Evolutionary conservation across 2,329 filamentous ascomycete species (phyloP), one percentile per base, ranked within the genome.

Genomic region (Alternaria novae-zelandiae): DNA sequence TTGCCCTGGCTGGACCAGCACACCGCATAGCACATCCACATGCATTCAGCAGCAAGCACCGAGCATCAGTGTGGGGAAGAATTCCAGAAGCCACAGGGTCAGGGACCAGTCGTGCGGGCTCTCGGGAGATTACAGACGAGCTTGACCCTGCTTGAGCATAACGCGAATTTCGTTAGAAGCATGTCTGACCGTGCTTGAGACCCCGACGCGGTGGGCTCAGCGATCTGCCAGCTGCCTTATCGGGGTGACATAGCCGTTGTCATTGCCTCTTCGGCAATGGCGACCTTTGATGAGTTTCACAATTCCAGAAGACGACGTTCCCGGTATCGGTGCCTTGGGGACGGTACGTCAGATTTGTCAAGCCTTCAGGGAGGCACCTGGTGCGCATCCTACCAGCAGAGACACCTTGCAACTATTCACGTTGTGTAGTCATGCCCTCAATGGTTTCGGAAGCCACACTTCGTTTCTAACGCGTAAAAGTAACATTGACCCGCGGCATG

Each of bases 1-100:
- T 59, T 51, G 62, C 60, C 70, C 69, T 71, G 74, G 70, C 63
- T 65, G 44, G 57, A 61, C 58, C 65, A 69, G 68, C 53, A 70
- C 65, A 67, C 63, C 56, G 70, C 70, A 70, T 74, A 67, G 69
- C 49, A 68, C 63, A 61, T 51, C 36, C 60, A 60, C 49, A 62
- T 66, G 64, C 63, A 65, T 59, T 62, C 61, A 66, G 69, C 68
- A 67, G 67, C 58, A 54, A 67, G 56, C 63, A 62, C 60, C 66
- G 54, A 70, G 68, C 67, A 69, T 70, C 67, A 70, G 54, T 76
- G 74, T 77, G 74, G 75, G 74, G 75, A 77, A 76, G 57, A 46
- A 62, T 70, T 71, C 69, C 66, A 70, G 67, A 71, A 74, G 66
- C 54, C 63, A 46, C 62, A 69, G 71, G 67, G 74, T 70, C 74